phyloP scores from a whole-genome alignment of 176 grass and related monocot genomes.

The Musa itinerans region DNA sequence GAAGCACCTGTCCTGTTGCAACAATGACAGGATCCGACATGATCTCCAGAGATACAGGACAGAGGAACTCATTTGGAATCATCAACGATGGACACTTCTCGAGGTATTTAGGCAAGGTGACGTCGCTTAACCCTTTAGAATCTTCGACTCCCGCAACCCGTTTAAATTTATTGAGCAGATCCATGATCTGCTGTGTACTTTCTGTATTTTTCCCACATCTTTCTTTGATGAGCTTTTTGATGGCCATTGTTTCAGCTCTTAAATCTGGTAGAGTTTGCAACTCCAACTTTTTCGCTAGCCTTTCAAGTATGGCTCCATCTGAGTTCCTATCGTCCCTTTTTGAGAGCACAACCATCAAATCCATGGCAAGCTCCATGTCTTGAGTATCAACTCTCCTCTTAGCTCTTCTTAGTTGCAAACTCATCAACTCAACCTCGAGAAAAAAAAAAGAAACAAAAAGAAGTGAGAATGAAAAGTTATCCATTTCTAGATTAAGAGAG shows the following conservation, averaged over 20 bases:
- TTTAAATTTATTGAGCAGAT: conserved; percentile 46
- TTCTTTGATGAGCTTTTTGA: conserved; percentile 67
- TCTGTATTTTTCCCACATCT: conserved; percentile 33
- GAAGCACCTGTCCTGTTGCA: conserved; percentile 28
- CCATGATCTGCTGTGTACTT: conserved; percentile 43
- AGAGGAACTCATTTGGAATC: conserved; percentile 69
- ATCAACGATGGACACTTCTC: conserved; percentile 76
- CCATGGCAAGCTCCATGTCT: conserved; percentile 70
- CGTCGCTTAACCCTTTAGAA: conserved; percentile 42
- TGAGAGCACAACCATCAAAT: conserved; percentile 60
- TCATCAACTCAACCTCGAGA: conserved; percentile 61
- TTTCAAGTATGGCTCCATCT: conserved; percentile 53
- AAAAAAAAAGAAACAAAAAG: neutral
- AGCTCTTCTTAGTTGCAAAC: conserved; percentile 44
- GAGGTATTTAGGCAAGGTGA: conserved; percentile 58
- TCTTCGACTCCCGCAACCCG: conserved; percentile 48
- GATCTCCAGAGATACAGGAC: conserved; percentile 62
- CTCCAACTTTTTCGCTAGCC: conserved; percentile 56
- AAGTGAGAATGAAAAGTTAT: neutral
- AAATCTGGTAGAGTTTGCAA: conserved; percentile 45
- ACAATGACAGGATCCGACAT: conserved; percentile 65
- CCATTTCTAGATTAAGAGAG: neutral
- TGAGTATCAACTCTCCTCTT: conserved; percentile 59
- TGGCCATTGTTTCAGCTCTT: conserved; percentile 64
- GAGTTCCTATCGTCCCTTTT: conserved; percentile 39